phyloP scores from a whole-genome alignment of 495 filamentous ascomycete species.

The Podospora anserina region DNA sequence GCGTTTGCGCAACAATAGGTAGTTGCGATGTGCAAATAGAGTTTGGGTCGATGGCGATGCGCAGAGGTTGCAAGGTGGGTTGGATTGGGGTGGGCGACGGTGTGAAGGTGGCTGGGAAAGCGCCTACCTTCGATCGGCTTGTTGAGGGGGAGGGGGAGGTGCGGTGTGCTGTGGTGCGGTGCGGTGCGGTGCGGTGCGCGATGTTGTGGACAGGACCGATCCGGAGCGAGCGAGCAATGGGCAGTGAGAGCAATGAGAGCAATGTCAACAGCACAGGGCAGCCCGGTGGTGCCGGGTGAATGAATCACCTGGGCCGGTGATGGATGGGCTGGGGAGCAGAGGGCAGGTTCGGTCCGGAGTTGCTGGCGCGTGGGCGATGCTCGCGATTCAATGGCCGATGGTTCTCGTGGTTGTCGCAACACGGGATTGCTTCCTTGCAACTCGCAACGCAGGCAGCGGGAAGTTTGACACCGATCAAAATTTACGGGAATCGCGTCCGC shows the following conservation, averaged over 20 bases:
- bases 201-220: background rate
- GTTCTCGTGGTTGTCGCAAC: slow-evolving; percentile 26
- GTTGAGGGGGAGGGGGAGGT: background rate
- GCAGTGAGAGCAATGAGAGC: too few species aligned
- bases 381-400: slow-evolving; percentile 35
- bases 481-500: slow-evolving; percentile 28
- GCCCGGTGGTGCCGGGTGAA: background rate
- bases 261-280: background rate
- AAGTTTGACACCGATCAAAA: slow-evolving; percentile 31
- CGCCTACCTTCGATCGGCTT: background rate
- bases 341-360: slow-evolving; percentile 1
- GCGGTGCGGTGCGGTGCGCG: background rate
- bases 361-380: slow-evolving; percentile 20
- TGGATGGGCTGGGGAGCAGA: background rate
- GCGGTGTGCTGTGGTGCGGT: background rate
- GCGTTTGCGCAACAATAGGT: background rate
- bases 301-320: background rate
- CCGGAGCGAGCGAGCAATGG: too few species aligned
- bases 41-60: background rate
- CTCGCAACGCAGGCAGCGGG: background rate
- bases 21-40: background rate
- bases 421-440: background rate
- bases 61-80: background rate
- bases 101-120: background rate
- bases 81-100: background rate